Percentiles rank a stretch among this genome's conserved stretches.
These are phyloP conservation scores for Solanum ossicruentum DNA, from an alignment of 257 asterid genomes.

Conservation along the genomic window DNA sequence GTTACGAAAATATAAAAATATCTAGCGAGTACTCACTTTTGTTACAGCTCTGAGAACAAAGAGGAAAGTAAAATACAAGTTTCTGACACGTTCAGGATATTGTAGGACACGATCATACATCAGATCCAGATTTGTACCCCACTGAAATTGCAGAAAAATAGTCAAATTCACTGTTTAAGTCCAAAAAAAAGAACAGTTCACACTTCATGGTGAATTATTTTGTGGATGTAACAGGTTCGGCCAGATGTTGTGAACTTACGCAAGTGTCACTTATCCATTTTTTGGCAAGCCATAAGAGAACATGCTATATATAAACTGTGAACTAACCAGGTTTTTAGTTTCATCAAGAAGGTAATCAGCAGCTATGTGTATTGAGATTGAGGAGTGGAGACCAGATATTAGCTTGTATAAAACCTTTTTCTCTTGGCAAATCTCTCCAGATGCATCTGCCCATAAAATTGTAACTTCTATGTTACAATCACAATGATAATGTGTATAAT, in stretches of 20 bases:
- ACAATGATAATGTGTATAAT: background rate
- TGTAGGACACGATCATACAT: slow-evolving; percentile 75
- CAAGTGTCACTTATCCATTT: background rate
- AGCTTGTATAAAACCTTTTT: slow-evolving; percentile 72
- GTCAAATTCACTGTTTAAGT: slow-evolving; percentile 4
- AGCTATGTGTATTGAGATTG: slow-evolving; percentile 80
- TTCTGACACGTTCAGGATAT: slow-evolving; percentile 82
- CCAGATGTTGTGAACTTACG: background rate
- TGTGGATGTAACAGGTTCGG: background rate
- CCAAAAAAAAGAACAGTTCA: background rate
- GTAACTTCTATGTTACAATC: background rate
- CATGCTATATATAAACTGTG: background rate
- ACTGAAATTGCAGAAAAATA: slow-evolving; percentile 36
- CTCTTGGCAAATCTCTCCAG: slow-evolving; percentile 85
- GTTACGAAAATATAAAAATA: background rate
- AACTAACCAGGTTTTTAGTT: slow-evolving; percentile 50
- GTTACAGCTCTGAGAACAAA: slow-evolving; percentile 94
- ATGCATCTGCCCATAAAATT: slow-evolving; percentile 41
- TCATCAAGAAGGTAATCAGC: slow-evolving; percentile 84
- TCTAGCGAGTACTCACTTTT: slow-evolving; percentile 40
- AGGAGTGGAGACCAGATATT: slow-evolving; percentile 90
- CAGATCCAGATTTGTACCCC: slow-evolving; percentile 79
- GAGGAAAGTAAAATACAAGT: slow-evolving; percentile 85
- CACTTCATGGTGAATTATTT: background rate
- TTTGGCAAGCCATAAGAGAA: background rate